These are phyloP conservation scores for Echria macrotheca DNA, from an alignment of 495 filamentous ascomycete genomes.

Conservation along the genomic window DNA sequence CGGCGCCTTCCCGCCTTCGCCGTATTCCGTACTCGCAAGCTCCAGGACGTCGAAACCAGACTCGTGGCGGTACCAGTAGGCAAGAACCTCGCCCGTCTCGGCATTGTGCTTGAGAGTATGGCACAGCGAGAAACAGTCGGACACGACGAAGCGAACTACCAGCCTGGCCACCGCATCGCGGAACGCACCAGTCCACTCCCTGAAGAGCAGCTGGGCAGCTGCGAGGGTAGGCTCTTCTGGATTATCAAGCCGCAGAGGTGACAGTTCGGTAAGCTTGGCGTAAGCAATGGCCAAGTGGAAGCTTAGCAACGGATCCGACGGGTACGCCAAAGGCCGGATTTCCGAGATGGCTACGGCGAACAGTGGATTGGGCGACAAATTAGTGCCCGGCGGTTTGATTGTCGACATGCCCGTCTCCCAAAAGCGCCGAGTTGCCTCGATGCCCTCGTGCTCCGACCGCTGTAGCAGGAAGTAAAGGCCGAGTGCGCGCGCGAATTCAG, in stretches of 20 bases:
- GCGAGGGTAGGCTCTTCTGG: background rate
- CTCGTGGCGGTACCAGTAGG: conserved; percentile 26
- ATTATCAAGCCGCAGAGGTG: conserved; percentile 4
- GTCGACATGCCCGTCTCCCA: conserved; percentile 33
- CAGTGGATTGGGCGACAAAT: conserved; percentile 31
- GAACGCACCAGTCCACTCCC: conserved; percentile 30
- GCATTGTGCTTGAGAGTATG: conserved; percentile 37
- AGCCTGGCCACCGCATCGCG: conserved; percentile 17
- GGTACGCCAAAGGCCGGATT: conserved; percentile 29
- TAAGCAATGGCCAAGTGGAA: conserved; percentile 39
- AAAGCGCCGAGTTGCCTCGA: conserved; percentile 23
- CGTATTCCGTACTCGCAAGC: conserved; percentile 40
- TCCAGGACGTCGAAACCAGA: conserved; percentile 23
- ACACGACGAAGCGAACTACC: conserved; percentile 37
- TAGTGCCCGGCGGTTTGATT: background rate
- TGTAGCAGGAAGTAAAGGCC: conserved; percentile 9
- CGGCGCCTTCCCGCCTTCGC: conserved; percentile 26
- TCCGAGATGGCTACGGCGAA: conserved; percentile 18
- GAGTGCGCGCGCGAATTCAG: background rate
- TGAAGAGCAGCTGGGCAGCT: conserved; percentile 28
- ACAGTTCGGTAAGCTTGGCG: conserved; percentile 13
- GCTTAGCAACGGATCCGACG: conserved; percentile 39
- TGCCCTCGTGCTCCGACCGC: conserved; percentile 17
- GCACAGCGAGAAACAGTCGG: conserved; percentile 43
- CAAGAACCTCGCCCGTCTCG: conserved; percentile 15